Base-by-base conservation (phyloP, 2,329 filamentous ascomycete genomes). In the Lasiodiplodia sp. region DNA sequence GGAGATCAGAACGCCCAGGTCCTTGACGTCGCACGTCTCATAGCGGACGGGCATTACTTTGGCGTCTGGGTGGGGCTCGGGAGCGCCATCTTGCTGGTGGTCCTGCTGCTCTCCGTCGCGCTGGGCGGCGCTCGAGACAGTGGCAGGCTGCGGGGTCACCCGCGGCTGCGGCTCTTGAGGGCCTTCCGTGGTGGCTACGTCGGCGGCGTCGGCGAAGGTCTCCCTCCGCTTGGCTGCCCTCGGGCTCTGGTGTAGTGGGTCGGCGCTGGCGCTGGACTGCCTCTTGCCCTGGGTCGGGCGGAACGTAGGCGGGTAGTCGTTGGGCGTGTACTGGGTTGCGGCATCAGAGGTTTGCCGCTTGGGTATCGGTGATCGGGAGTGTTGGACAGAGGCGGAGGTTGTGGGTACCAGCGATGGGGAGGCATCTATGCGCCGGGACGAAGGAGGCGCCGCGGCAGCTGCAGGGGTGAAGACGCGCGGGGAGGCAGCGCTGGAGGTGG, bases 1-100 rank as follows among this genome's bases (percentile, higher is more conserved):
- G 56, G 94, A 90, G 72, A 99, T 96, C 70, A 99, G 83, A 52
- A 95, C 86, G 34, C 97, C 96, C 77, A 99, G 88, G 77, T 97
- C 94, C 75, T 94, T 92, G 10, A 92, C 88, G 49, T 91, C 85
- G 78, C 93, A 97, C 12, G 89, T 83, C 79, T 97, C 93, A 79
- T 99, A 99, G 74, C 87, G 86, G 69, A 87, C 80, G 0, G 96
- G 92, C 76, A 96, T 86, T 68, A 85, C 73, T 75, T 88, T 90
- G 2, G 79, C 80, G 3, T 83, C 81, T 16, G 82, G 80, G 68
- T 75, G 74, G 28, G 40, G 53, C 68, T 73, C 67, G 69, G 69
- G 21, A 12, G 49, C 28, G n/a, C 6, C 66, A n/a, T 40, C 66
- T n/a, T 66, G 64, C 64, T 31, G 51, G 34, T 57, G 38, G 3